Base-by-base conservation (phyloP, 306 rosid genomes). In the Benincasa hispida region DNA sequence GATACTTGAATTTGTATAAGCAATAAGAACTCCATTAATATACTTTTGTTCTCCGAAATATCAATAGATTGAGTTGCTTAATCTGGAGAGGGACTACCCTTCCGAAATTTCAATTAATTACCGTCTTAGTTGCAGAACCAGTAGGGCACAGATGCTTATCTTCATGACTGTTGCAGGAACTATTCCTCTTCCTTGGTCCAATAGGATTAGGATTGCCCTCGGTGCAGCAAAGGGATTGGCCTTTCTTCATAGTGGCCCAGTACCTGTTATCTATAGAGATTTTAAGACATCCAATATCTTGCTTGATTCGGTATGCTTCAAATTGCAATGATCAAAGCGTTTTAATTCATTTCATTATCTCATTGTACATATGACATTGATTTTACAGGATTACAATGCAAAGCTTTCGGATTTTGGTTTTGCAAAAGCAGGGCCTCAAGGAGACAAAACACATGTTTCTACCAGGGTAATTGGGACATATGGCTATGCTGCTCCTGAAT, bases 321-420 rank as follows among this genome's bases (percentile, higher is more conserved):
- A 68, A 30, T 70, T 60, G 11, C 45, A 10, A 17, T 72, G 61
- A 1, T 72, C 2, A 6, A 68, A 45, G 51, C 27, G 0, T 51
- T 51, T 72, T n/a, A 17, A 14, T 27, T 50, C 14, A 72, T 72
- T 72, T 50, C 61, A 50, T 51, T 18, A 72, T n/a, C 12, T 28
- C 76, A 51, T 72, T 30, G 48, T 30, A 72, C 19, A 18, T 10
- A 47, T 10, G 18, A 5, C 45, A 19, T 77, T 28, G 79, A 47
- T 55, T 81, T 74, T 77, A 28, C 78, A 93, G 98, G 98, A 89
- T 79, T 93, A 93, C 84, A 91, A 87, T 84, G 92, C 98, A 21
- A 91, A 93, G 94, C 98, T 93, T 82, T 93, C 98, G 80, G 97
- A 93, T 90, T 93, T 93, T 80, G 98, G 98, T 79, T 90, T 93